Conservation (phyloP, 192 early-diverging fungal genomes). For the Linnemannia hyalina region DNA sequence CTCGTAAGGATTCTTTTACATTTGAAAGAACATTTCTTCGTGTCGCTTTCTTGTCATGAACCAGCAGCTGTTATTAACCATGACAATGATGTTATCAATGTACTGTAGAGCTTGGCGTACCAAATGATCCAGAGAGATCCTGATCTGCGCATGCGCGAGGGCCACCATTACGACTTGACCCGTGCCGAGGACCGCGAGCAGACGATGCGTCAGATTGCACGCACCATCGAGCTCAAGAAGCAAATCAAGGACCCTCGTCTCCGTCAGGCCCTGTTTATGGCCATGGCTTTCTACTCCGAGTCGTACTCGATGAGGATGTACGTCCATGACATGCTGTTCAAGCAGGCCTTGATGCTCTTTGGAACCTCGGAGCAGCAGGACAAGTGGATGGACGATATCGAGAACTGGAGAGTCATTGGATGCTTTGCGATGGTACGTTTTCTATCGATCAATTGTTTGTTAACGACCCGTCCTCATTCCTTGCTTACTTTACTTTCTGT, state of each 20-base stretch:
- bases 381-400: slow-evolving; percentile 65
- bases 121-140: slow-evolving; percentile 66
- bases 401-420: slow-evolving; percentile 68
- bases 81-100: too few relatives aligned
- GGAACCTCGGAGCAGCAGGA: slow-evolving; percentile 70
- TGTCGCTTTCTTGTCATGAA: not conserved
- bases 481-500: not conserved
- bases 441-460: too few relatives aligned
- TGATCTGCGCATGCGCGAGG: slow-evolving; percentile 62
- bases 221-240: slow-evolving; percentile 54
- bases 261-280: slow-evolving; percentile 47
- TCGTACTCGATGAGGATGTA: slow-evolving; percentile 71
- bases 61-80: not conserved
- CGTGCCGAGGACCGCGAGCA: slow-evolving; percentile 65
- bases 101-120: slow-evolving; percentile 47
- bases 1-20: slow-evolving; percentile 39
- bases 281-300: slow-evolving; percentile 69
- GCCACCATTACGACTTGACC: slow-evolving; percentile 64
- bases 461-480: not conserved
- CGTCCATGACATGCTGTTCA: slow-evolving; percentile 73
- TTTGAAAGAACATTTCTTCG: not conserved
- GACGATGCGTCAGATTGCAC: slow-evolving; percentile 69
- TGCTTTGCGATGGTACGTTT: slow-evolving; percentile 75
- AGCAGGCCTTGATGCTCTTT: slow-evolving; percentile 67
- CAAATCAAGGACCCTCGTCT: slow-evolving; percentile 58